phyloP scores from a whole-genome alignment of 805 yeast species.

The Candida maltosa region DNA sequence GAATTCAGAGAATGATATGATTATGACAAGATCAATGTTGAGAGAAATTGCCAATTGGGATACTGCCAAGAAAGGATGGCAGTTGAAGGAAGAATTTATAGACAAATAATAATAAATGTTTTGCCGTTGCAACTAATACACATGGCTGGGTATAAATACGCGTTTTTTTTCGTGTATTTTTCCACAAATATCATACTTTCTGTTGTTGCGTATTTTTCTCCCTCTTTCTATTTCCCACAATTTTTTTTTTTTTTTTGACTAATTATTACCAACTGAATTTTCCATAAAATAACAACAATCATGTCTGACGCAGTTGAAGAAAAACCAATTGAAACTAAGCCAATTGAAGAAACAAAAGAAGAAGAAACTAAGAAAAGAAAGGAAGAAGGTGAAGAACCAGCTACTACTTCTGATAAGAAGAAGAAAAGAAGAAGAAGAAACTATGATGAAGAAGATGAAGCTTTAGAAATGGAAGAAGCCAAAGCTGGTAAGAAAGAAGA shows the following conservation, averaged over 20 bases:
- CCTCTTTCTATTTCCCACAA: neutral
- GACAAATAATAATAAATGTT: constrained; percentile 2
- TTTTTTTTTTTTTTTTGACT: neutral
- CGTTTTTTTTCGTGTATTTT: no score
- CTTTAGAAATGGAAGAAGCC: constrained; percentile 57
- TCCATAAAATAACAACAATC: neutral
- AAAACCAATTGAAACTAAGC: constrained; percentile 3
- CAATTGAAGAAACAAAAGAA: constrained; percentile 10
- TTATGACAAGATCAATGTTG: constrained; percentile 64
- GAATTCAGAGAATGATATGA: constrained; percentile 47
- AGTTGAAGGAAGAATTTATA: constrained; percentile 47
- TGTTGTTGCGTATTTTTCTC: neutral
- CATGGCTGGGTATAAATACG: neutral
- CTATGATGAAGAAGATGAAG: constrained; percentile 17
- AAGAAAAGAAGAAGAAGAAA: constrained; percentile 6
- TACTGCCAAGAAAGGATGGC: constrained; percentile 58
- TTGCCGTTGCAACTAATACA: neutral
- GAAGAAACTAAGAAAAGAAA: constrained; percentile 11
- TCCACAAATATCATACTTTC: neutral
- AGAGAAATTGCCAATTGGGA: constrained; percentile 70
- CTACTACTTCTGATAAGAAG: constrained; percentile 9
- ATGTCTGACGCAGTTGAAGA: constrained; percentile 5
- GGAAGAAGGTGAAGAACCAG: constrained; percentile 13
- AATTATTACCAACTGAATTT: neutral
- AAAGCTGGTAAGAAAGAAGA: constrained; percentile 43